These are phyloP conservation scores for Saxispiralis lemnorum DNA, from an alignment of 495 filamentous ascomycete genomes.

Conservation along the genomic window DNA sequence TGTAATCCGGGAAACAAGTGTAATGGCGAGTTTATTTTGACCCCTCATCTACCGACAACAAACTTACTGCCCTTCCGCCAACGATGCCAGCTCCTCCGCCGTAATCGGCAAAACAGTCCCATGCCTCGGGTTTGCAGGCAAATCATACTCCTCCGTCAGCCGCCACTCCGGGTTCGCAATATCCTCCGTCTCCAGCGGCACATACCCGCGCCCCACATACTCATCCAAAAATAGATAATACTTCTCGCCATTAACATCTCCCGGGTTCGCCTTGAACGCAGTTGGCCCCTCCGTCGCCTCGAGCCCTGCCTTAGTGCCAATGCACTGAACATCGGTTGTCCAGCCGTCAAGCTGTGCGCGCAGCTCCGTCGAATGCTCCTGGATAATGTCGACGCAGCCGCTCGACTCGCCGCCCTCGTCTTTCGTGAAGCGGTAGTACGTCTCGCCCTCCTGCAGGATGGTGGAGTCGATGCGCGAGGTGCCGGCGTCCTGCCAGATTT, in stretches of 20 bases:
- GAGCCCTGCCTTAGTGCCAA: constrained; percentile 14
- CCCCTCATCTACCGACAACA: no score
- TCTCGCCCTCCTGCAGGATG: constrained; percentile 6
- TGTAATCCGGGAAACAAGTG: no score
- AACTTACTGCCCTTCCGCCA: no score
- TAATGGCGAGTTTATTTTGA: no score
- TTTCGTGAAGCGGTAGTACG: constrained; percentile 18
- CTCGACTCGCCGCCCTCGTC: constrained; percentile 11
- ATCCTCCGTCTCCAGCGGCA: constrained; percentile 16
- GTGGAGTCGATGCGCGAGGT: constrained; percentile 16
- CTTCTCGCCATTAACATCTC: constrained; percentile 14
- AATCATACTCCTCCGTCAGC: constrained; percentile 5
- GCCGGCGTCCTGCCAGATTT: constrained; percentile 16
- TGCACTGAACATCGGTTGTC: constrained; percentile 10
- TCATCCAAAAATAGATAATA: constrained; percentile 17
- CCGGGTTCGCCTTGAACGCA: constrained; percentile 12
- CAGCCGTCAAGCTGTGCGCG: constrained; percentile 5
- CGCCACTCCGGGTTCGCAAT: constrained; percentile 13
- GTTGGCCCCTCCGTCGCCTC: constrained; percentile 13
- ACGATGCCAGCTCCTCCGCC: constrained; percentile 4
- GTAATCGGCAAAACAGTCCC: constrained; percentile 14
- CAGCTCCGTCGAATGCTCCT: constrained; percentile 9
- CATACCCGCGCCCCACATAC: constrained; percentile 11
- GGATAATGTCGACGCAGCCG: constrained; percentile 15
- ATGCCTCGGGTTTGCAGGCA: constrained; percentile 14